A percentile compares a stretch with the other conserved stretches of the same genome.
Evolutionary conservation across 345 rosid genomes (phyloP).

Genomic region (Eucalyptus marginata): DNA sequence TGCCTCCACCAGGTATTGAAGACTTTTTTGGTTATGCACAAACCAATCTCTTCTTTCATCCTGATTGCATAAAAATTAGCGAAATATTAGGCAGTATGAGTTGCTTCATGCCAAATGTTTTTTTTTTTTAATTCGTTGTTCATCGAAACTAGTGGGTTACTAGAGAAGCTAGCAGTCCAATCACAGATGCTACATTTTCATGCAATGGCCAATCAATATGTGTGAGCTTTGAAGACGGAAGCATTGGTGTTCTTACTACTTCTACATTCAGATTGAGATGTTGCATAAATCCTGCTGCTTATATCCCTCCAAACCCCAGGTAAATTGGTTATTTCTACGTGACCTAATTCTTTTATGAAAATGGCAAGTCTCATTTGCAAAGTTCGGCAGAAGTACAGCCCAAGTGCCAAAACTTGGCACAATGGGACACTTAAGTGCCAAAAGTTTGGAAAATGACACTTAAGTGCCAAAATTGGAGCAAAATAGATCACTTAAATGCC

Average conservation of each 20-base stretch:
- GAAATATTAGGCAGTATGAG: not conserved
- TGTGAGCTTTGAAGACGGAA: conserved; percentile 73
- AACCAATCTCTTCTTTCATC: not conserved
- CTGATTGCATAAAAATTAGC: not conserved
- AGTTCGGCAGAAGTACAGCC: too few species aligned
- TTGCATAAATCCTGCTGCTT: conserved; percentile 53
- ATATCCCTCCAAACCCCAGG: conserved; percentile 61
- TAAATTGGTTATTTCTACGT: not conserved
- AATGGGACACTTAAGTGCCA: too few species aligned
- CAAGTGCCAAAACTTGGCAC: too few species aligned
- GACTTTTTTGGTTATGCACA: too few species aligned
- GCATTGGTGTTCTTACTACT: conserved; percentile 52
- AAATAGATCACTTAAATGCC: too few species aligned
- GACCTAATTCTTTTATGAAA: too few species aligned
- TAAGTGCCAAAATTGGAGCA: too few species aligned
- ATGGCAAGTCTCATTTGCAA: too few species aligned
- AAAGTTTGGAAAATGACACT: too few species aligned
- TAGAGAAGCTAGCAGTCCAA: conserved; percentile 57
- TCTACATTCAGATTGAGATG: conserved; percentile 59
- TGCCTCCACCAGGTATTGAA: conserved; percentile 47
- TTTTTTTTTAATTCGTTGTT: not conserved
- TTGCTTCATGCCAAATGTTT: too few species aligned
- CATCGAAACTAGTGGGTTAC: conserved; percentile 36
- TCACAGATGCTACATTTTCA: conserved; percentile 77
- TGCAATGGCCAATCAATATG: conserved; percentile 73